Evolutionary conservation across 1,284 basidiomycete species (phyloP), one percentile per base, ranked within the genome.

Genomic region (Neolentinus lepideus): DNA sequence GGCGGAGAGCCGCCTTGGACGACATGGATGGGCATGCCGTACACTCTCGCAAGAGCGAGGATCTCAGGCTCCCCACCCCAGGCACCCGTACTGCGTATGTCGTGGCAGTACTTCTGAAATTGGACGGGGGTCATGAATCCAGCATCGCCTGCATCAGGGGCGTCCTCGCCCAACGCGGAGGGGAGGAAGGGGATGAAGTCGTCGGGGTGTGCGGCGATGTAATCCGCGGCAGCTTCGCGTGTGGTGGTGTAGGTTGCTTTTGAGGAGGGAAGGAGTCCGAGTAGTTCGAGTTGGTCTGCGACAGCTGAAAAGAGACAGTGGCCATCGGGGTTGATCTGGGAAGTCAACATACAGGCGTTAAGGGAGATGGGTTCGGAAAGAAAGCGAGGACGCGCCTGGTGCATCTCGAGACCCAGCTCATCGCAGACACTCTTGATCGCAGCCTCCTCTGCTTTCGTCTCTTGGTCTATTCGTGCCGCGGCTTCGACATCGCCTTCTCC

Each of bases 11-110:
- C 88, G 1, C 84, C 81, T 68, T 99, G 97, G 19, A 98, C 79
- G 55, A 99, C 90, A 68, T 98, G 88, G 56, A 99, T 96, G 0
- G 94, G 90, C 26, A 94, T 76, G 54, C 84, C 76, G 69, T 85
- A 98, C n/a, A 86, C 85, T 54, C 88, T 79, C 63, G 89, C 88
- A 10, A 99, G 75, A 0, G 97, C 97, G 62, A 92, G 77, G 50
- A 99, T 94, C 78, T 99, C 97, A 1, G 94, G 95, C 71, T 99
- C 94, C 36, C 97, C 97, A 50, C 97, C 97, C 97, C 97, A 99
- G 31, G 87, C 81, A 9, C 85, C 90, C 9, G 94, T 96, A 64
- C 88, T 79, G 52, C 87, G 84, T 21, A 99, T 85, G 10, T 80
- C 78, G 58, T 76, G 72, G 68, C 94, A 98, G 69, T 99, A 98